Evolutionary conservation across 116 monocot species (phyloP).

Genomic region (Cymodocea nodosa): DNA sequence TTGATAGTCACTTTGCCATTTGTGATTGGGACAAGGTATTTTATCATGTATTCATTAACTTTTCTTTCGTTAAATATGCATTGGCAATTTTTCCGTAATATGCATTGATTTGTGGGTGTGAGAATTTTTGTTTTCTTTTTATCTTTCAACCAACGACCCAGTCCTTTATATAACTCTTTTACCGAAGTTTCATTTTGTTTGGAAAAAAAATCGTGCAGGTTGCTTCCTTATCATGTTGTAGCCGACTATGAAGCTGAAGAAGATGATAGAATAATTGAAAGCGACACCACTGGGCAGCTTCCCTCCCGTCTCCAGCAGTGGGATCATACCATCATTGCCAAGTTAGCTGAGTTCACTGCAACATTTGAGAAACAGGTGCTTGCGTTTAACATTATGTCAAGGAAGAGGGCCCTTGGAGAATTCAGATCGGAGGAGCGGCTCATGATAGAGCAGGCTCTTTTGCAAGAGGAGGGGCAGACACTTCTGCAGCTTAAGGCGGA

Average conservation of each 20-base stretch:
- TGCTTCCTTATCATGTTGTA: slow-evolving; percentile 86
- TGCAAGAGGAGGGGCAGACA: slow-evolving; percentile 64
- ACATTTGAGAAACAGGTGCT: slow-evolving; percentile 95
- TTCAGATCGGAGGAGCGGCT: slow-evolving; percentile 89
- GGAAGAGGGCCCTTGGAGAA: slow-evolving; percentile 63
- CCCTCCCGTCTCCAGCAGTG: slow-evolving; percentile 84
- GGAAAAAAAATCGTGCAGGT: slow-evolving; percentile 23
- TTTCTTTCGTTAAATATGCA: too few species aligned
- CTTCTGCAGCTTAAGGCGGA: slow-evolving; percentile 42
- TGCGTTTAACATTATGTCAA: slow-evolving; percentile 86
- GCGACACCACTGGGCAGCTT: slow-evolving; percentile 64
- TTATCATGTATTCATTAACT: too few species aligned
- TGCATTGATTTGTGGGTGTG: neutral
- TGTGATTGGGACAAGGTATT: too few species aligned
- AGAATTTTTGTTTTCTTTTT: neutral
- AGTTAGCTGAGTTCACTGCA: slow-evolving; percentile 65
- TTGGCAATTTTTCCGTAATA: too few species aligned
- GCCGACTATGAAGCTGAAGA: slow-evolving; percentile 94
- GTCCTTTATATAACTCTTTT: neutral
- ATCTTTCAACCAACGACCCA: neutral
- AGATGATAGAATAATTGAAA: slow-evolving; percentile 76
- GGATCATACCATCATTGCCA: slow-evolving; percentile 79
- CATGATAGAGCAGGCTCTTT: slow-evolving; percentile 69
- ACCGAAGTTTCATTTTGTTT: neutral
- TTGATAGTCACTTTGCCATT: too few species aligned